These are phyloP conservation scores for Oryza coarctata DNA, from an alignment of 176 grass and related monocot species.

Conservation along the genomic window DNA sequence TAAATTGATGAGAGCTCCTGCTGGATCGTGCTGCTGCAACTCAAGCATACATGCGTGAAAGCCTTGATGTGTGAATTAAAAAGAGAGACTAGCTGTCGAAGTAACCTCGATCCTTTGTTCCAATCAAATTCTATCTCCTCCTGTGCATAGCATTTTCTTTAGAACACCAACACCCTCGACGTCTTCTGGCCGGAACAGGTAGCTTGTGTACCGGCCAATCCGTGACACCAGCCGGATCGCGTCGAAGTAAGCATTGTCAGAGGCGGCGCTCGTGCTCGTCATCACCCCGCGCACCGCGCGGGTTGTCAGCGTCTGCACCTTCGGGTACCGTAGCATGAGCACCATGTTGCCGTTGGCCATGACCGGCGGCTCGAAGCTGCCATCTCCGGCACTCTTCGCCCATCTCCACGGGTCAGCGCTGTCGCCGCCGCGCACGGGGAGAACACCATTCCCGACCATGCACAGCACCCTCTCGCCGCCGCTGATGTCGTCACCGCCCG, in stretches of 20 bases:
- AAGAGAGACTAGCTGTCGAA: too few relatives aligned
- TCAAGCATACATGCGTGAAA: too few relatives aligned
- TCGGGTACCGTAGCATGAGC: slow-evolving; percentile 50
- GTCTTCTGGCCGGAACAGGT: slow-evolving; percentile 34
- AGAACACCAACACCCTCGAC: slow-evolving; percentile 36
- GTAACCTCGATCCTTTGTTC: too few relatives aligned
- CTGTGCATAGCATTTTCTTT: too few relatives aligned
- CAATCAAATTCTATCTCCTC: too few relatives aligned
- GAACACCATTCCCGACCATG: slow-evolving; percentile 47
- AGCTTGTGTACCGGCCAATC: slow-evolving; percentile 42
- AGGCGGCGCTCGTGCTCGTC: slow-evolving; percentile 36
- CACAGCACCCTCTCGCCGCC: slow-evolving; percentile 50
- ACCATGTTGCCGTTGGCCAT: slow-evolving; percentile 28
- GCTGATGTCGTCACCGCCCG: not conserved
- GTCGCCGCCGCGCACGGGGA: slow-evolving; percentile 28
- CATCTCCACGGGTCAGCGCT: slow-evolving; percentile 34
- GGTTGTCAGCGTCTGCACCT: slow-evolving; percentile 40
- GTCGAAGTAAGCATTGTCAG: slow-evolving; percentile 41
- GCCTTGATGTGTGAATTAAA: too few relatives aligned
- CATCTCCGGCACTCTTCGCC: slow-evolving; percentile 19
- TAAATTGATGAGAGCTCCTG: too few relatives aligned
- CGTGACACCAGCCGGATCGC: slow-evolving; percentile 38
- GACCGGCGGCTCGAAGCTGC: slow-evolving; percentile 8
- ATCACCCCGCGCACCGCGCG: slow-evolving; percentile 47
- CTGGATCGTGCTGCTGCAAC: too few relatives aligned